A percentile compares a stretch with the other conserved stretches of the same genome.
These are phyloP conservation scores for Teunomyces atbi DNA, from an alignment of 805 yeast genomes.

Conservation along the genomic window DNA sequence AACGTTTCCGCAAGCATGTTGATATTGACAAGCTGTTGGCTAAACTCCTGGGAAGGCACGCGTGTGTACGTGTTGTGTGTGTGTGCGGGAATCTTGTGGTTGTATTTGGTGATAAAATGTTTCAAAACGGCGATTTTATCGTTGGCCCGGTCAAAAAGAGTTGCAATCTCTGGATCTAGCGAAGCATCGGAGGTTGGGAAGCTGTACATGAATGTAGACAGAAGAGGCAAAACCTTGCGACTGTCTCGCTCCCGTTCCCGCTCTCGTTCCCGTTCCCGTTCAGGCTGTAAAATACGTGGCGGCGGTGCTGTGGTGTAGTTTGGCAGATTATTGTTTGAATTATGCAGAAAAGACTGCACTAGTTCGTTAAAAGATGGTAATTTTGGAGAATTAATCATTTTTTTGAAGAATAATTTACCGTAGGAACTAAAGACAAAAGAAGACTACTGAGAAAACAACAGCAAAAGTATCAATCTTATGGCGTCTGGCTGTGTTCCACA, in stretches of 20 bases:
- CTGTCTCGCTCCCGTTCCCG: too few species aligned
- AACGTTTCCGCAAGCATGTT: background rate
- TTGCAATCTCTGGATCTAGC: background rate
- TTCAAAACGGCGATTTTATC: background rate
- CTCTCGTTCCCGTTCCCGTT: too few species aligned
- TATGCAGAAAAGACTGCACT: background rate
- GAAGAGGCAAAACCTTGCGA: background rate
- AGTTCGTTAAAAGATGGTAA: background rate
- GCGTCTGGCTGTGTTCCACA: background rate
- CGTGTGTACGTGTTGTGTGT: background rate
- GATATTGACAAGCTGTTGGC: background rate
- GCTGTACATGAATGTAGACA: background rate
- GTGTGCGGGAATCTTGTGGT: background rate
- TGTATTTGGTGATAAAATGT: background rate
- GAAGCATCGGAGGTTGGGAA: background rate
- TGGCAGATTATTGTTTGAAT: background rate
- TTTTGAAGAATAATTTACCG: background rate
- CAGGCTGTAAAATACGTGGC: background rate
- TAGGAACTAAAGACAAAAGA: too few species aligned
- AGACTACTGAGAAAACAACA: background rate
- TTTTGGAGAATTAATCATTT: slow-evolving; percentile 1
- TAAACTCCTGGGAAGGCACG: background rate
- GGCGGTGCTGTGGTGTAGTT: background rate
- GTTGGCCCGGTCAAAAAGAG: background rate
- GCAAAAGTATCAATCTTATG: background rate